phyloP scores from a whole-genome alignment of 2,329 filamentous ascomycete species.

The Sporothrix protearum region DNA sequence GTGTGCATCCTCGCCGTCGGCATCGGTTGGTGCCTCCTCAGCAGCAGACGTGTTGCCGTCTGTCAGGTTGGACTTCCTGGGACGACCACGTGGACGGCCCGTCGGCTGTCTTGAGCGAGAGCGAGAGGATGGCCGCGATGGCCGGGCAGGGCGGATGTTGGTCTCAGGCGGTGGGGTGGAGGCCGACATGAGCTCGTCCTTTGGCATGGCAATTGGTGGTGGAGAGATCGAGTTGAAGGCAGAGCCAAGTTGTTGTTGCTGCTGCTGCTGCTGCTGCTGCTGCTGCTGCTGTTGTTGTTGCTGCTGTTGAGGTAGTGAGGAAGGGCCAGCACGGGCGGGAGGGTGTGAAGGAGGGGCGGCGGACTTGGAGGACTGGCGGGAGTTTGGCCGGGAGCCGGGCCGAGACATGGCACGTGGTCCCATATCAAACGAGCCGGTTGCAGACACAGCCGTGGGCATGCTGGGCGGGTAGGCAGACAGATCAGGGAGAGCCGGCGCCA shows the following conservation, averaged over 20 bases:
- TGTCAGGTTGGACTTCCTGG: slow-evolving; percentile 49
- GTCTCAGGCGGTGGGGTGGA: slow-evolving; percentile 29
- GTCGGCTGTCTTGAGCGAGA: slow-evolving; percentile 50
- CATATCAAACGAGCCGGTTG: slow-evolving; percentile 19
- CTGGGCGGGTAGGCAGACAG: slow-evolving; percentile 21
- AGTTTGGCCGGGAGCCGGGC: slow-evolving; percentile 23
- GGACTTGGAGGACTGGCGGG: slow-evolving; percentile 25
- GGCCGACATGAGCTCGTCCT: slow-evolving; percentile 24
- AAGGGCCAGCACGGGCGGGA: not conserved
- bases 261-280: not conserved
- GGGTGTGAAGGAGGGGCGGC: slow-evolving; percentile 8
- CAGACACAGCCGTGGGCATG: not conserved
- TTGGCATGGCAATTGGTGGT: slow-evolving; percentile 9
- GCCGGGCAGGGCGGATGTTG: slow-evolving; percentile 36
- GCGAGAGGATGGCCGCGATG: slow-evolving; percentile 52
- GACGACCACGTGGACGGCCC: slow-evolving; percentile 54
- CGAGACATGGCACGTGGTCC: slow-evolving; percentile 11
- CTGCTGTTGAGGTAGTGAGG: slow-evolving; percentile 8
- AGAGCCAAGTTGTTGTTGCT: not conserved
- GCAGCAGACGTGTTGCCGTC: slow-evolving; percentile 71
- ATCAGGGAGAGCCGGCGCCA: slow-evolving; percentile 30
- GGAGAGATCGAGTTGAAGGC: slow-evolving; percentile 10
- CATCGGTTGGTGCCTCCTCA: slow-evolving; percentile 55
- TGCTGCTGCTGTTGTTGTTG: not conserved
- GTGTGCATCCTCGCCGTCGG: slow-evolving; percentile 55